Conservation (phyloP, 306 rosid species). For the Geum urbanum region DNA sequence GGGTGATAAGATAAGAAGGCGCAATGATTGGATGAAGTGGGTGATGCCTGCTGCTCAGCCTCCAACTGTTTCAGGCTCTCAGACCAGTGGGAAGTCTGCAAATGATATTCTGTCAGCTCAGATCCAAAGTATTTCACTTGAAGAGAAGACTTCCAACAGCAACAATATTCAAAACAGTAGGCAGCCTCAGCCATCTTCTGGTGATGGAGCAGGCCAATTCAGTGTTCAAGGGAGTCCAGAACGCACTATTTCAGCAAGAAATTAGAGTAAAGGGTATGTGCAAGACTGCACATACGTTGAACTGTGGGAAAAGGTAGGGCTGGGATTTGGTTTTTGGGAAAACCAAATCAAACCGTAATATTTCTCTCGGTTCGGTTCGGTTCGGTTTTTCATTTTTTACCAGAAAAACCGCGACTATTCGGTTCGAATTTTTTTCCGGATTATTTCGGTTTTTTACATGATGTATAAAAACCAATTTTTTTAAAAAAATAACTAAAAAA, state of each 20-base stretch:
- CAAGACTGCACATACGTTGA: constrained; percentile 24
- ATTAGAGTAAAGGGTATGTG: constrained; percentile 39
- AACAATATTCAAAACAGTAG: constrained; percentile 20
- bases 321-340: no score
- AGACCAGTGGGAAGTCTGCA: constrained; percentile 31
- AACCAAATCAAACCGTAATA: no score
- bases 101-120: constrained; percentile 43
- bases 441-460: no score
- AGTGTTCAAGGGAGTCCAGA: constrained; percentile 35
- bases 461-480: no score
- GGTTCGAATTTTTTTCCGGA: no score
- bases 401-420: no score
- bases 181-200: constrained; percentile 34
- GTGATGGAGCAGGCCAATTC: constrained; percentile 34
- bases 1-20: constrained; percentile 82
- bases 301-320: constrained; percentile 29
- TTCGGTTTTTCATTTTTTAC: no score
- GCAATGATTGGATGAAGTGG: constrained; percentile 68
- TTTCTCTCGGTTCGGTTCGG: no score
- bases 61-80: constrained; percentile 32
- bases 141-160: constrained; percentile 30
- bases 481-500: no score
- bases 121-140: constrained; percentile 44
- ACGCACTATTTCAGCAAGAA: constrained; percentile 44
- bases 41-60: constrained; percentile 48